A percentile compares a stretch with the other conserved stretches of the same genome.
These are phyloP conservation scores for Moniliophthora roreri DNA, from an alignment of 1,284 basidiomycete species.

Conservation along the genomic window DNA sequence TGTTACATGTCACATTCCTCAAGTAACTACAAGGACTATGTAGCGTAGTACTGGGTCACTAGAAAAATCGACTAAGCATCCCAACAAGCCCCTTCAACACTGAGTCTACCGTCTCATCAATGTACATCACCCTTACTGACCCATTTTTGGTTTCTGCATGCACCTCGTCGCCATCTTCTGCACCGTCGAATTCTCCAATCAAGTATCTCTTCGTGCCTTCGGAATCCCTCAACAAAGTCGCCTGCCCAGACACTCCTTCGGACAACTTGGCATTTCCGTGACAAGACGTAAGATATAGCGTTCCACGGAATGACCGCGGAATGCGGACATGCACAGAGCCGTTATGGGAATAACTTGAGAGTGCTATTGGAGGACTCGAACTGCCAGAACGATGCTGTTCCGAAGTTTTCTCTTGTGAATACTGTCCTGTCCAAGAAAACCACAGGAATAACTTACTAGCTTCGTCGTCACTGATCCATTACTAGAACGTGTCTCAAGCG, in stretches of 20 bases:
- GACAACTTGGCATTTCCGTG: not conserved
- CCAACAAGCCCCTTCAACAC: slow-evolving; percentile 2
- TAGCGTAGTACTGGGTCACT: no score
- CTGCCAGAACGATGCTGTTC: not conserved
- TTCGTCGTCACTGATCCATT: slow-evolving; percentile 4
- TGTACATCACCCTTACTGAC: not conserved
- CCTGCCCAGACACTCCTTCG: not conserved
- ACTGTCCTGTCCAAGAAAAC: not conserved
- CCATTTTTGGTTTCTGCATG: not conserved
- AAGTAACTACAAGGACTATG: no score
- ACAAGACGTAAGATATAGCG: not conserved
- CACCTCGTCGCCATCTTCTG: not conserved
- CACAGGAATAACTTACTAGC: not conserved
- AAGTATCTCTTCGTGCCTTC: not conserved
- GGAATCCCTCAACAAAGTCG: not conserved
- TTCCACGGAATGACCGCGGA: slow-evolving; percentile 2
- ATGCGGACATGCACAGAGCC: not conserved
- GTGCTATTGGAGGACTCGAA: not conserved
- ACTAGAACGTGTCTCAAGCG: not conserved
- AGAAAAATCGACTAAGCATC: slow-evolving; percentile 2
- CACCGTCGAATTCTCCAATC: not conserved
- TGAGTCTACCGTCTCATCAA: not conserved
- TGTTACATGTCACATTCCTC: no score
- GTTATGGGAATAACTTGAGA: not conserved
- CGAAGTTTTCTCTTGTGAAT: not conserved